These are phyloP conservation scores for Ustilago loliicola DNA, from an alignment of 1,284 basidiomycete genomes.

Conservation along the genomic window DNA sequence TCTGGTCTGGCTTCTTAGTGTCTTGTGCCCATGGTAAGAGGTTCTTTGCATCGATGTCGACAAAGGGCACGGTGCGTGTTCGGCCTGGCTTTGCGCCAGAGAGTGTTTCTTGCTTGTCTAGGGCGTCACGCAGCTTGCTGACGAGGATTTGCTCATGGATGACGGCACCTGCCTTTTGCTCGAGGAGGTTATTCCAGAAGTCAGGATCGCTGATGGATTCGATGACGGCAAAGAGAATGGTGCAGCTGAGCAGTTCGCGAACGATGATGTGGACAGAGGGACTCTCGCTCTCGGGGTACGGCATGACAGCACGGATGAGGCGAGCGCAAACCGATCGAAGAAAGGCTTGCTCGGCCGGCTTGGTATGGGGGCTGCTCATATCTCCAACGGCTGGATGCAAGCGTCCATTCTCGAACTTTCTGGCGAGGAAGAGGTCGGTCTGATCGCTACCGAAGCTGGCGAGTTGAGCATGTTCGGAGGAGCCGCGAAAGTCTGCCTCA, in stretches of 20 bases:
- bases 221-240: constrained; percentile 86
- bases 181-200: constrained; percentile 93
- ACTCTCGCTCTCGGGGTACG: constrained; percentile 81
- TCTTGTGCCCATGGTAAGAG: constrained; percentile 35
- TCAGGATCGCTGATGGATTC: constrained; percentile 94
- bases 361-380: constrained; percentile 86
- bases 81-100: constrained; percentile 12
- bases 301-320: constrained; percentile 80
- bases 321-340: constrained; percentile 80
- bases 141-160: constrained; percentile 85
- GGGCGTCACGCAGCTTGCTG: constrained; percentile 73
- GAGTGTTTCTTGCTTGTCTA: constrained; percentile 69
- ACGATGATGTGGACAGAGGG: constrained; percentile 79
- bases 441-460: constrained; percentile 44
- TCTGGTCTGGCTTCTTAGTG: constrained; percentile 40
- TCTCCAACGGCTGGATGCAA: constrained; percentile 82
- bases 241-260: constrained; percentile 85
- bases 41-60: constrained; percentile 31
- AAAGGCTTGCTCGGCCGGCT: constrained; percentile 88
- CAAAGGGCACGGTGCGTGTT: constrained; percentile 19
- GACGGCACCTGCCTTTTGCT: constrained; percentile 87
- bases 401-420: constrained; percentile 70
- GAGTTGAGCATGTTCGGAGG: constrained; percentile 32
- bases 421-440: constrained; percentile 80
- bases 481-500: constrained; percentile 82